Evolutionary conservation across 306 rosid species (phyloP).

Genomic region (Psophocarpus tetragonolobus): DNA sequence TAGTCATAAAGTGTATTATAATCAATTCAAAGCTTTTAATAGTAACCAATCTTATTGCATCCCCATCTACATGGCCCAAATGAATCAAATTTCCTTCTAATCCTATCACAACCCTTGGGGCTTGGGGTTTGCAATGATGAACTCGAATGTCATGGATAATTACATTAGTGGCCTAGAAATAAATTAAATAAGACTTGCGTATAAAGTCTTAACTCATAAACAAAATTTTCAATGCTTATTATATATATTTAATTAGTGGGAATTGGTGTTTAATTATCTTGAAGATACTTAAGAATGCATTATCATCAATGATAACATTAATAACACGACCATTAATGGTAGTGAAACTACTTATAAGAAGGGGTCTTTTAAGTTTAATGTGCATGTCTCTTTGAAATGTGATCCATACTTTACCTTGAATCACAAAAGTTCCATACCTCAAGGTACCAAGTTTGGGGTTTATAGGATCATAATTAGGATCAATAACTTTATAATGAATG

Average conservation of each 20-base stretch:
- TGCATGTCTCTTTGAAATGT: constrained; percentile 38
- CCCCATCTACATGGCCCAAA: constrained; percentile 41
- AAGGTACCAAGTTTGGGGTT: constrained; percentile 30
- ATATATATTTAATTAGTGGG: background rate
- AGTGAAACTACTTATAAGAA: constrained; percentile 49
- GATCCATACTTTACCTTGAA: constrained; percentile 46
- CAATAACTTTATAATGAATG: constrained; percentile 37
- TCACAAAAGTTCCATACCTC: constrained; percentile 39
- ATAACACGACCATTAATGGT: constrained; percentile 43
- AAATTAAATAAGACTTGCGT: background rate
- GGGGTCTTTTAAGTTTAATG: constrained; percentile 28
- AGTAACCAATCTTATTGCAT: constrained; percentile 38
- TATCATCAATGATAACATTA: constrained; percentile 19
- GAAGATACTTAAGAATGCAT: constrained; percentile 42
- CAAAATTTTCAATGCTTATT: background rate
- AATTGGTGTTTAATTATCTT: constrained; percentile 16
- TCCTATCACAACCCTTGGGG: constrained; percentile 37
- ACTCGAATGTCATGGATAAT: constrained; percentile 38
- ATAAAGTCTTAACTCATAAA: background rate
- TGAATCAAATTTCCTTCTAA: constrained; percentile 35
- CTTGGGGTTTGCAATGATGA: constrained; percentile 41
- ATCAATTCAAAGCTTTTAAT: constrained; percentile 45
- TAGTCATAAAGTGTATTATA: constrained; percentile 39
- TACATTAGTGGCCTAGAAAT: constrained; percentile 21
- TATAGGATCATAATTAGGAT: constrained; percentile 32